Base-by-base conservation (phyloP, 2,329 filamentous ascomycete species). In the Pseudogymnoascus sp. region DNA sequence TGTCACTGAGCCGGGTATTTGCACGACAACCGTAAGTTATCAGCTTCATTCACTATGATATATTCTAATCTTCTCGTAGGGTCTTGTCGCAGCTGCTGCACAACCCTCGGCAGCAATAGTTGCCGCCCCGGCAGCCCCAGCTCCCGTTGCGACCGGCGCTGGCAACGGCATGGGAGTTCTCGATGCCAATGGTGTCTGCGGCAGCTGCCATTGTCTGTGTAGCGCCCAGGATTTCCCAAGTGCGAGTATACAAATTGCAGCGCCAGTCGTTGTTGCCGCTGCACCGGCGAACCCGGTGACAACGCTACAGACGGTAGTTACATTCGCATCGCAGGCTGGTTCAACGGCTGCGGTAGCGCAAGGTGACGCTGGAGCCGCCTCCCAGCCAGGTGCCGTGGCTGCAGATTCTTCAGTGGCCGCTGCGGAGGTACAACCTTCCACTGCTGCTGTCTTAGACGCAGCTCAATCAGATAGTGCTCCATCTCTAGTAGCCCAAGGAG, bases 261-360 rank as follows among this genome's bases (percentile, higher is more conserved):
- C 48, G 8, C 27, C 55, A 25, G 15, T 31, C 33, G 61, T 39
- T 2, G 21, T 12, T 29, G 45, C 10, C 39, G 9, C 15, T 4
- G 33, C 55, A 18, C n/a, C 25, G 5, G 39, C 60, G 31, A 45
- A 25, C 37, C 13, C 55, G 7, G 6, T 60, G 13, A 61, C 60
- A 33, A 61, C 60, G 18, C 42, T 61, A 9, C 60, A 61, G 42
- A 61, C 61, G 10, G 55, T 62, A 27, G 55, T 62, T 33, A 60
- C 61, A 29, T 27, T 39, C 29, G 27, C 63, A 13, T 5, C 58
- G 8, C 18, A 48, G 27, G 60, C 27, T 15, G 36, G 13, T 35
- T 35, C 52, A 25, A 61, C 59, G 8, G 59, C 18, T 8, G 66
- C 58, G 5, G 48, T n/a, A 55, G 48, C n/a, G 6, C 29, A 33